Conservation (phyloP, 108 stramenopile species). For the Thalassiosira profunda region DNA sequence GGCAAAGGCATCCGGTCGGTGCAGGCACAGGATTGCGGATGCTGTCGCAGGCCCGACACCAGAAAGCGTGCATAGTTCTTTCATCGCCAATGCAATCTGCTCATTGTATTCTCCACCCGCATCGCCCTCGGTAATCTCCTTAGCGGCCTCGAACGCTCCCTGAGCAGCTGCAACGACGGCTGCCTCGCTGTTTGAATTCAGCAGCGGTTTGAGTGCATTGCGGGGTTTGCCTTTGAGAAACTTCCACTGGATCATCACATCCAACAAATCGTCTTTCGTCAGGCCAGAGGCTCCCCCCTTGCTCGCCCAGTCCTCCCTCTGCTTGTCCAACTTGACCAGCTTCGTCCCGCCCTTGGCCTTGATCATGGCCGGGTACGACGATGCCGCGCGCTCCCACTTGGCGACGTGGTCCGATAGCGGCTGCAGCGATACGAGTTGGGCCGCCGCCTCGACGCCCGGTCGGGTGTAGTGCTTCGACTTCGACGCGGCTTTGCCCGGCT, state of each 20-base stretch:
- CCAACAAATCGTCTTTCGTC: slow-evolving; percentile 63
- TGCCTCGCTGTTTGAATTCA: slow-evolving; percentile 54
- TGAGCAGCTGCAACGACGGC: slow-evolving; percentile 32
- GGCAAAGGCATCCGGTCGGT: slow-evolving; percentile 62
- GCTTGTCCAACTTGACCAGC: slow-evolving; percentile 31
- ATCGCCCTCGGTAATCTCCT: too few species aligned
- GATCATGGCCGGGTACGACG: slow-evolving; percentile 45
- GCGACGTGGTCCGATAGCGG: too few species aligned
- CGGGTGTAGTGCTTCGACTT: slow-evolving; percentile 17
- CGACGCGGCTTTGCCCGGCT: too few species aligned
- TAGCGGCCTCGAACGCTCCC: slow-evolving; percentile 44
- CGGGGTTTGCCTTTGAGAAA: slow-evolving; percentile 82
- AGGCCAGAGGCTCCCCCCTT: slow-evolving; percentile 8
- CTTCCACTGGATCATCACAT: slow-evolving; percentile 74
- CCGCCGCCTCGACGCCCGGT: slow-evolving; percentile 53
- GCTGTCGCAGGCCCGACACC: slow-evolving; percentile 84
- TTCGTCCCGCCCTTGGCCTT: slow-evolving; percentile 35
- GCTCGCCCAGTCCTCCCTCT: slow-evolving; percentile 6
- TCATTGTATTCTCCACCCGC: background rate
- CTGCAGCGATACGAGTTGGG: slow-evolving; percentile 21
- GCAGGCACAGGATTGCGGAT: slow-evolving; percentile 61
- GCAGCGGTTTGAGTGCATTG: slow-evolving; percentile 46
- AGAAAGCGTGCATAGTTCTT: slow-evolving; percentile 50
- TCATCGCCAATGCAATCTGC: slow-evolving; percentile 36
- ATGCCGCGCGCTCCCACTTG: slow-evolving; percentile 3